Conservation (phyloP, 768 basidiomycete species). For the Mrakia gelida region DNA sequence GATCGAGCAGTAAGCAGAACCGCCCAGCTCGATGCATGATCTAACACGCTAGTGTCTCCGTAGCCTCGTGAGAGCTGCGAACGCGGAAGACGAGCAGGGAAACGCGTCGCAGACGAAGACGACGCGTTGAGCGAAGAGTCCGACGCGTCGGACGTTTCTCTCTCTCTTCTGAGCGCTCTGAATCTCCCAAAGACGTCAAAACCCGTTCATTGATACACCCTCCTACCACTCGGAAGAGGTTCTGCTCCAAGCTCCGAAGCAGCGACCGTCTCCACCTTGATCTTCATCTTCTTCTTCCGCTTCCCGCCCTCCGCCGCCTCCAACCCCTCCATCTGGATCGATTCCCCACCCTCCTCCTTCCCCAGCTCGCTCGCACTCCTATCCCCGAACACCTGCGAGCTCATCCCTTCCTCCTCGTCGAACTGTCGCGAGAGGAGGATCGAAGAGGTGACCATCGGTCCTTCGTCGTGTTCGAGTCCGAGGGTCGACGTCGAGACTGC, state of each 20-base stretch:
- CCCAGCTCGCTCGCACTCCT: neutral
- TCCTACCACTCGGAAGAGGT: neutral
- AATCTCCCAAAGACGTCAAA: no score
- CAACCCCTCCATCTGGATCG: neutral
- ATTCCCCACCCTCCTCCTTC: neutral
- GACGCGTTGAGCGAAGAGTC: no score
- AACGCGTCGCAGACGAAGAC: no score
- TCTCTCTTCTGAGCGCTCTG: no score
- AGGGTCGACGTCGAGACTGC: neutral
- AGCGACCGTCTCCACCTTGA: neutral
- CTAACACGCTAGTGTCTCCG: no score
- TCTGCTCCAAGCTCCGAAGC: neutral
- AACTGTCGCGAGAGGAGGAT: neutral
- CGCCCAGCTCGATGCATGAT: no score
- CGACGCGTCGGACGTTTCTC: no score
- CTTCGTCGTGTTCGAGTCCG: no score
- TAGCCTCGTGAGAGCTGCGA: no score
- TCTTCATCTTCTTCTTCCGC: neutral
- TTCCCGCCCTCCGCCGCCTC: neutral
- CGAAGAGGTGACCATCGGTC: no score
- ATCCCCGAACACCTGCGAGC: neutral
- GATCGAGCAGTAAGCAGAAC: no score
- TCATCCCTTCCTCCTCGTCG: neutral
- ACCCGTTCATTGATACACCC: neutral
- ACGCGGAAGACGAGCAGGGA: no score